Percentiles rank a stretch among this genome's conserved stretches.
phyloP scores from a whole-genome alignment of 441 rosid genomes.

The Dalechampia spathulata region DNA sequence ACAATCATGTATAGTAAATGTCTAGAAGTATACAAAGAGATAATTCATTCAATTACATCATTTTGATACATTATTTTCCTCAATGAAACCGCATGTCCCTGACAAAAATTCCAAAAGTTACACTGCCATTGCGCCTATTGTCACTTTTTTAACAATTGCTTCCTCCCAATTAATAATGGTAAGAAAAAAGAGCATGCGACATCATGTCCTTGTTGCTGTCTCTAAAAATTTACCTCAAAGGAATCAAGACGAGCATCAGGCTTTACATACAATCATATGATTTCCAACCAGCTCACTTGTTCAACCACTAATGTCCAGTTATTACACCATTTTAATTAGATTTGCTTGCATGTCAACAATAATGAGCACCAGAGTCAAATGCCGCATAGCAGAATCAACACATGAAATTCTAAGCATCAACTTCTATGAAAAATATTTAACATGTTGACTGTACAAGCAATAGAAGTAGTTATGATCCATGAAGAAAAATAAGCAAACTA shows the following conservation, averaged over 20 bases:
- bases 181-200: not conserved
- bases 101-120: not conserved
- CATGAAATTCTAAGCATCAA: not conserved
- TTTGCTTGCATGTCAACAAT: not conserved
- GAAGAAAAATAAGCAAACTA: too few species aligned
- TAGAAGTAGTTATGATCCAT: not conserved
- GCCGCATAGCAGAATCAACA: not conserved
- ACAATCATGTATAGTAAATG: not conserved
- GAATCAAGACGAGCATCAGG: not conserved
- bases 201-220: not conserved
- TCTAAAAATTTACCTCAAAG: not conserved
- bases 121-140: not conserved
- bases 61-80: not conserved
- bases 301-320: not conserved
- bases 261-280: too few species aligned
- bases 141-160: not conserved
- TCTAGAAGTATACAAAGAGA: too few species aligned
- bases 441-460: not conserved
- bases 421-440: not conserved
- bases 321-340: not conserved
- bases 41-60: not conserved
- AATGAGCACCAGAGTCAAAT: not conserved
- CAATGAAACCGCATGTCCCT: not conserved
- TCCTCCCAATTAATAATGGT: not conserved
- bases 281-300: not conserved